Percentiles rank a stretch among this genome's conserved stretches.
Conservation (phyloP, 2,329 filamentous ascomycete species). For the Alternaria gaisen region DNA sequence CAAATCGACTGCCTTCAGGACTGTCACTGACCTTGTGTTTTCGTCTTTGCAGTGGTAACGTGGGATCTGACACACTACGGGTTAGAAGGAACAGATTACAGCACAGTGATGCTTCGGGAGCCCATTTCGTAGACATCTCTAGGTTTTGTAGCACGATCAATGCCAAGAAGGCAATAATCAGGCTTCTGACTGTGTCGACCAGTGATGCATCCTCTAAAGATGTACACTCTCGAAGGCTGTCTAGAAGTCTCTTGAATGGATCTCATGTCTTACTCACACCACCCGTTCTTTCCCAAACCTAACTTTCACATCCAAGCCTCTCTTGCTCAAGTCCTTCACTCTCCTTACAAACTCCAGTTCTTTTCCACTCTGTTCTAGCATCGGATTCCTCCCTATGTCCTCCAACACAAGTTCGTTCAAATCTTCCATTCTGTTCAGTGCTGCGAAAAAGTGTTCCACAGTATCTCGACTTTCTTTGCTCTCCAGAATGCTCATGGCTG, state of each 20-base stretch:
- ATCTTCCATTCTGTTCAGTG: slow-evolving; percentile 2
- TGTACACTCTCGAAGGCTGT: no score
- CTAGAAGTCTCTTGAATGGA: no score
- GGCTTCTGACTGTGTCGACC: not conserved
- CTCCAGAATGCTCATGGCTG: not conserved
- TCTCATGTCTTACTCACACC: not conserved
- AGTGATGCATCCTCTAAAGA: no score
- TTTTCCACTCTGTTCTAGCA: not conserved
- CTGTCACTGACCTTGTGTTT: not conserved
- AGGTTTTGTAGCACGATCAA: not conserved
- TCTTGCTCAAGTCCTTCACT: slow-evolving; percentile 2
- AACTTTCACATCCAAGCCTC: slow-evolving; percentile 1
- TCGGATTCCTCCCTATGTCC: not conserved
- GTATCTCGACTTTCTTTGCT: not conserved
- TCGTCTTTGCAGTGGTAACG: slow-evolving; percentile 13
- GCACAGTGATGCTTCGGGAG: slow-evolving; percentile 44
- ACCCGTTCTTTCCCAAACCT: slow-evolving; percentile 1
- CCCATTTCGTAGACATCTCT: slow-evolving; percentile 7
- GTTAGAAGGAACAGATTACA: slow-evolving; percentile 35
- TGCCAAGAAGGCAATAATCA: not conserved
- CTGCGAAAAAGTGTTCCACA: slow-evolving; percentile 5
- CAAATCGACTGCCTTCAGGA: not conserved
- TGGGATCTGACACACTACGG: slow-evolving; percentile 46
- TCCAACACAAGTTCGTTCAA: slow-evolving; percentile 7
- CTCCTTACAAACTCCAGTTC: slow-evolving; percentile 10